Evolutionary conservation across 257 asterid species (phyloP).

Genomic region (Solanum bulbocastanum): DNA sequence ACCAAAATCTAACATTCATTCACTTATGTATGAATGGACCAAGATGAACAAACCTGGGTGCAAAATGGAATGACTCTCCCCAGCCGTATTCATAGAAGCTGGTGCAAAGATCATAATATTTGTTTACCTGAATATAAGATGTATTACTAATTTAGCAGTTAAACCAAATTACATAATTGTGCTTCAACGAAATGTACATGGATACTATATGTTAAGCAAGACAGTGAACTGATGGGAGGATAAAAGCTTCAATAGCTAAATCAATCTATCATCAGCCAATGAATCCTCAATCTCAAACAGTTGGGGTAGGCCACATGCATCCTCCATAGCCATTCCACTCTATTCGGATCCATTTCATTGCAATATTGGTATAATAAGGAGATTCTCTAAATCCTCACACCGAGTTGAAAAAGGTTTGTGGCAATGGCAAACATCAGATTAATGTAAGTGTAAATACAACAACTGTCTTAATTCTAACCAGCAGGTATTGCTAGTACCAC

Average conservation of each 20-base stretch:
- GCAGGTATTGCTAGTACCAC: background rate
- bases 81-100: constrained; percentile 99
- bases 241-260: background rate
- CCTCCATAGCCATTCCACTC: background rate
- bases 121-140: constrained; percentile 60
- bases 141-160: background rate
- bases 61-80: constrained; percentile 99
- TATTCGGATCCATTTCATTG: background rate
- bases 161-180: background rate
- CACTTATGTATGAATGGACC: background rate
- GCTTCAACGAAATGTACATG: background rate
- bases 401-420: background rate
- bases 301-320: background rate
- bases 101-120: constrained; percentile 94
- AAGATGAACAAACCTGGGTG: constrained; percentile 54
- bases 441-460: background rate
- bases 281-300: background rate
- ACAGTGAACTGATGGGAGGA: background rate
- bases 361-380: background rate
- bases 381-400: background rate
- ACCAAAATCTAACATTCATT: background rate
- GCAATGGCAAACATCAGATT: background rate
- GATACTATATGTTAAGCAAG: background rate
- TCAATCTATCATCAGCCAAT: background rate
- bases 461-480: background rate